Evolutionary conservation across 352 stramenopile species (phyloP).

Genomic region (Globisporangium nagaii): DNA sequence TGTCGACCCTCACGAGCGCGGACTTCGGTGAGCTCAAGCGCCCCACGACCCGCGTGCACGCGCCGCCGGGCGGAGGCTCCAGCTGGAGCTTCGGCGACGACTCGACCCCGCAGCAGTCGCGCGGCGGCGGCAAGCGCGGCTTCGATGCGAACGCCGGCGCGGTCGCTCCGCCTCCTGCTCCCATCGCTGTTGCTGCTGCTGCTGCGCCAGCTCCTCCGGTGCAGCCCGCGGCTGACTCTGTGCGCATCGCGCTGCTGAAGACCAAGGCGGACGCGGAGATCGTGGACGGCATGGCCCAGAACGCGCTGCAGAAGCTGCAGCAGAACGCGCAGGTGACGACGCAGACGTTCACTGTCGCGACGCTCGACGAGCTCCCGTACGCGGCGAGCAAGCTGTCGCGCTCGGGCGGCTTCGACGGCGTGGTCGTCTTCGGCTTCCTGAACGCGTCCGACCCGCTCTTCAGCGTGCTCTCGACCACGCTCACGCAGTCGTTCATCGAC

Average conservation of each 20-base stretch:
- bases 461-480: conserved; percentile 36
- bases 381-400: conserved; percentile 77
- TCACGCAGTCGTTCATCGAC: conserved; percentile 76
- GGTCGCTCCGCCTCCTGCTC: background rate
- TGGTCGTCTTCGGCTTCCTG: conserved; percentile 80
- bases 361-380: conserved; percentile 77
- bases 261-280: conserved; percentile 68
- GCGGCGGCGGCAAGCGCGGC: conserved; percentile 11
- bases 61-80: conserved; percentile 68
- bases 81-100: conserved; percentile 66
- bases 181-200: conserved; percentile 14
- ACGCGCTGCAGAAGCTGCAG: conserved; percentile 46
- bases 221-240: background rate
- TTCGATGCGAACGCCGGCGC: background rate
- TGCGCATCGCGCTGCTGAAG: conserved; percentile 75
- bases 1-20: conserved; percentile 81
- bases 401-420: conserved; percentile 58
- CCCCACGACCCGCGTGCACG: conserved; percentile 76
- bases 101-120: conserved; percentile 16
- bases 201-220: conserved; percentile 5
- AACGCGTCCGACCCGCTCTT: conserved; percentile 66
- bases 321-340: conserved; percentile 21
- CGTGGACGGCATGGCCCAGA: conserved; percentile 64
- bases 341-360: conserved; percentile 70
- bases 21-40: conserved; percentile 83